A percentile compares a stretch with the other conserved stretches of the same genome.
Conservation (phyloP, 2,329 filamentous ascomycete genomes). For the Diaporthe ampelina region DNA sequence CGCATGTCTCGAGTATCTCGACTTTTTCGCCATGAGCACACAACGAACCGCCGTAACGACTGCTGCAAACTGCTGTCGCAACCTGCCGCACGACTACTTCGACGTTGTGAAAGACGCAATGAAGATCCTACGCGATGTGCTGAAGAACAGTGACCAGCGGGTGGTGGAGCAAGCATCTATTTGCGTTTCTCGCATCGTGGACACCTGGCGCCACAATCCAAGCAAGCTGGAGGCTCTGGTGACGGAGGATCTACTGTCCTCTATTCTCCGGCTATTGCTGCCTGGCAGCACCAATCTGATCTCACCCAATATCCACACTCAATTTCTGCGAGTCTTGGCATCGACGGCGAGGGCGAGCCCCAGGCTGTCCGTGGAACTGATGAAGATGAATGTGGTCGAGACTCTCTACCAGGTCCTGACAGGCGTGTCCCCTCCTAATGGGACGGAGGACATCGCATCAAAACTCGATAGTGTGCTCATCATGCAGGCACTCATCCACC, state of each 20-base stretch:
- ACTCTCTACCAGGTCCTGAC: slow-evolving; percentile 98
- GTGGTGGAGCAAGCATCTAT: slow-evolving; percentile 97
- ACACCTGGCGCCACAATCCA: slow-evolving; percentile 93
- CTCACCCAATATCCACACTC: slow-evolving; percentile 93
- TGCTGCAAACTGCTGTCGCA: slow-evolving; percentile 97
- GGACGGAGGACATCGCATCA: slow-evolving; percentile 80
- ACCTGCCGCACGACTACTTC: slow-evolving; percentile 95
- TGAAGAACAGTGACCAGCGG: slow-evolving; percentile 93
- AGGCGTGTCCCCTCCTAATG: slow-evolving; percentile 89
- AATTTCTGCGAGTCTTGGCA: slow-evolving; percentile 91
- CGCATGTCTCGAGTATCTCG: slow-evolving; percentile 94
- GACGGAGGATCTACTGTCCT: slow-evolving; percentile 86
- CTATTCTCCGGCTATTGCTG: slow-evolving; percentile 87
- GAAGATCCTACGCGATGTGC: slow-evolving; percentile 91
- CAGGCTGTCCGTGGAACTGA: slow-evolving; percentile 85
- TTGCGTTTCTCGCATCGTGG: slow-evolving; percentile 94
- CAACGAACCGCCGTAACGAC: slow-evolving; percentile 97
- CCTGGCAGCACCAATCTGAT: slow-evolving; percentile 97
- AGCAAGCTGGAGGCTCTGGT: slow-evolving; percentile 93
- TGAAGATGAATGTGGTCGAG: slow-evolving; percentile 97
- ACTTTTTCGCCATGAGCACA: slow-evolving; percentile 98
- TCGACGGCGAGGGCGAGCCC: slow-evolving; percentile 93
- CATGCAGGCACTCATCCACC: slow-evolving; percentile 98
- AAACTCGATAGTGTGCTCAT: slow-evolving; percentile 97
- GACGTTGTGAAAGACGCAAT: slow-evolving; percentile 93